A percentile compares a stretch with the other conserved stretches of the same genome.
Evolutionary conservation across 2,329 filamentous ascomycete species (phyloP).

Genomic region (Fusarium ambrosium): DNA sequence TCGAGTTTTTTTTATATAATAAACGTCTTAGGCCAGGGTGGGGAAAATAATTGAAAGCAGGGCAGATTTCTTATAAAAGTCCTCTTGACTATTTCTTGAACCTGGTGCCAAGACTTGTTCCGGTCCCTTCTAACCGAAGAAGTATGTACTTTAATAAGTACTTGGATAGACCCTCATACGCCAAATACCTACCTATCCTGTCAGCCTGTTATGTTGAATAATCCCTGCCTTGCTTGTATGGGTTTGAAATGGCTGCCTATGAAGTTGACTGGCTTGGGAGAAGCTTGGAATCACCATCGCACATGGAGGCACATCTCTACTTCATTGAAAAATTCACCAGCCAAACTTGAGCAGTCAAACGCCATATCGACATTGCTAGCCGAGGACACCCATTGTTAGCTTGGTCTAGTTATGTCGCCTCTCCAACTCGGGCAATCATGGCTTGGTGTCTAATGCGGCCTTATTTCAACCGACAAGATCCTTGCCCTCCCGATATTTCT

Average conservation of each 20-base stretch:
- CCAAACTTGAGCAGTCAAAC: neutral
- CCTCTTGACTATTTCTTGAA: neutral
- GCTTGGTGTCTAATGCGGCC: conserved; percentile 1
- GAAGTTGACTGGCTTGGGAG: neutral
- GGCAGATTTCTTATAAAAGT: neutral
- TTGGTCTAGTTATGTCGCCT: neutral
- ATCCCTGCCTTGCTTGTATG: no score
- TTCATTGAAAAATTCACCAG: neutral
- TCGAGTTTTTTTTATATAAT: no score
- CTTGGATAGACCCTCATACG: neutral
- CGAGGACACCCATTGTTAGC: neutral
- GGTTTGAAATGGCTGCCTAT: neutral
- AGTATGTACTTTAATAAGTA: neutral
- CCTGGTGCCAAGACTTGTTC: neutral
- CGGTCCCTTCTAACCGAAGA: neutral
- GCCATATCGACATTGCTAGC: no score
- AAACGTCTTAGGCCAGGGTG: neutral
- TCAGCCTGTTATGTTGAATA: no score
- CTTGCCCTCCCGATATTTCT: neutral
- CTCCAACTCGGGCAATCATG: neutral
- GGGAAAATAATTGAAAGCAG: neutral
- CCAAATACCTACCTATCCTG: neutral
- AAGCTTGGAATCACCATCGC: neutral
- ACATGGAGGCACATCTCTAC: neutral
- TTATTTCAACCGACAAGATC: neutral